These are phyloP conservation scores for Fragaria ananassa DNA, from an alignment of 306 rosid genomes.

Conservation along the genomic window DNA sequence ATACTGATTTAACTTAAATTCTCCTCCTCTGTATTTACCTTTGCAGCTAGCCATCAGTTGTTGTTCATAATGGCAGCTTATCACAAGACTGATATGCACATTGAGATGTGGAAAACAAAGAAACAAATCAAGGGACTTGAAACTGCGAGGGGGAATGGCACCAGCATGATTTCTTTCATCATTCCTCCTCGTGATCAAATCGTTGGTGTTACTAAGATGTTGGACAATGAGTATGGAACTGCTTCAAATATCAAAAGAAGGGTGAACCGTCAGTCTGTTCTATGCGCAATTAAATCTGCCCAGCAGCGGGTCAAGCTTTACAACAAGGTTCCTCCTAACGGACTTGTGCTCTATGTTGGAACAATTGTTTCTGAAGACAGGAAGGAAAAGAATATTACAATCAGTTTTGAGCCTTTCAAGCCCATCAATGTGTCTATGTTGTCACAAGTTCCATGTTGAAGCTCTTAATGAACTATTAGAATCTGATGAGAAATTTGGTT, in stretches of 20 bases:
- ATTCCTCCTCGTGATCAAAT: slow-evolving; percentile 59
- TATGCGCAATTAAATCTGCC: neutral
- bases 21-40: neutral
- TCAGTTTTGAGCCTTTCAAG: neutral
- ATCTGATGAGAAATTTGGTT: neutral
- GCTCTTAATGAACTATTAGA: neutral
- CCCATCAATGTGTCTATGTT: neutral
- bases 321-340: neutral
- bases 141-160: slow-evolving; percentile 56
- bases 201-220: slow-evolving; percentile 22
- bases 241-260: neutral
- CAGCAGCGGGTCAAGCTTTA: neutral
- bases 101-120: slow-evolving; percentile 62
- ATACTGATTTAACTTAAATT: neutral
- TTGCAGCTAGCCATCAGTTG: neutral
- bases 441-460: slow-evolving; percentile 6
- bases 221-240: neutral
- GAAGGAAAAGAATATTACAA: neutral
- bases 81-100: slow-evolving; percentile 51
- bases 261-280: neutral
- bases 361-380: neutral
- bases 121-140: slow-evolving; percentile 54
- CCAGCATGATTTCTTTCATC: slow-evolving; percentile 62
- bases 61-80: slow-evolving; percentile 34
- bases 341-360: neutral